Base-by-base conservation (phyloP, 352 stramenopile species). In the Phytophthora crassamura region DNA sequence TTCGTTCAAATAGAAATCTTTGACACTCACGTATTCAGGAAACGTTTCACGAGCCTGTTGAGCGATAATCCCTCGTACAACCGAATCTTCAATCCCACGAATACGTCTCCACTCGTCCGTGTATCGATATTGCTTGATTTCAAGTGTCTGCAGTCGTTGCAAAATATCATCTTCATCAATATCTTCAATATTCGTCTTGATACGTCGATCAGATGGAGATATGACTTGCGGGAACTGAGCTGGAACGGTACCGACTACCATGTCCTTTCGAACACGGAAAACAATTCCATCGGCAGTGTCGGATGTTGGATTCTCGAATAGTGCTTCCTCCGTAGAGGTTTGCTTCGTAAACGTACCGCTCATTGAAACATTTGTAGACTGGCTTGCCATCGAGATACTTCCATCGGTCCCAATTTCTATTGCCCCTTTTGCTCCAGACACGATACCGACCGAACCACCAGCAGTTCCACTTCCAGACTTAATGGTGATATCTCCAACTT, bases 111-210 rank as follows among this genome's bases (percentile, higher is more conserved):
- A 98, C 36, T 91, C 64, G 14, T 96, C 75, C 7, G 84, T 97
- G 61, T 98, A 98, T 35, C 78, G 71, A 67, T 97, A 98, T 45
- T 91, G 80, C 34, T 90, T 86, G 49, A 98, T 82, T 66, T 94
- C 76, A 14, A 98, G 74, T 28, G 76, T 69, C 47, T 91, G 84
- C 16, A 98, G 73, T 42, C 91, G 70, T 35, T 98, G 86, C 18
- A 98, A 71, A 51, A 98, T 78, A 39, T 94, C 81, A 56, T 96
- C 82, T 39, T 89, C 82, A 66, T 98, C 89, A 30, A 97, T 75
- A 51, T 88, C 74, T 48, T 80, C 52, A 59, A 98, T 95, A 58
- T 97, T 80, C 14, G 91, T 88, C 67, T 98, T 98, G 62, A 98
- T 98, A 36, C 94, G 70, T n/a, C 69, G 61, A 77, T 98, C 94